Conservation (phyloP, 176 grass and related monocot genomes). For the Bothriochloa decipiens region DNA sequence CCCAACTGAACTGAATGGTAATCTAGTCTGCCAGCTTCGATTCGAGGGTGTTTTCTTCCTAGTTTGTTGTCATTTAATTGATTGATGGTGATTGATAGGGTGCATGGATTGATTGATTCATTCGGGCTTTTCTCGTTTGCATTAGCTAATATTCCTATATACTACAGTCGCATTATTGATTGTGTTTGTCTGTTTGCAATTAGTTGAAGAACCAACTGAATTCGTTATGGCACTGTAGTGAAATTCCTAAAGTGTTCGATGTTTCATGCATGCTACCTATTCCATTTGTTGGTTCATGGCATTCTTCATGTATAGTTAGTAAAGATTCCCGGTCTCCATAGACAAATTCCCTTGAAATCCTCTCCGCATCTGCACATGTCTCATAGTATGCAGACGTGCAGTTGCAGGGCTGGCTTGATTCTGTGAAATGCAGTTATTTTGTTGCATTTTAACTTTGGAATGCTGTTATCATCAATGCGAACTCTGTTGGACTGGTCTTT, state of each 20-base stretch:
- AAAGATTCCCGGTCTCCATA: background rate
- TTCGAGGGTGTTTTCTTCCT: background rate
- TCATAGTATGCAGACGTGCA: background rate
- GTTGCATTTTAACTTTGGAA: background rate
- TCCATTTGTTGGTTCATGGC: background rate
- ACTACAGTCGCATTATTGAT: background rate
- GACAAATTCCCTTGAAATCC: background rate
- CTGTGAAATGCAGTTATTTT: background rate
- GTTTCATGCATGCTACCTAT: background rate
- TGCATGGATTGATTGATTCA: background rate
- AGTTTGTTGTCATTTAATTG: background rate
- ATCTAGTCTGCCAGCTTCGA: background rate
- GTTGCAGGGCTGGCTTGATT: slow-evolving; percentile 24
- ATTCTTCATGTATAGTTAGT: background rate
- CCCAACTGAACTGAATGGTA: background rate
- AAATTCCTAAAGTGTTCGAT: background rate
- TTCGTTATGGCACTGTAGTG: background rate
- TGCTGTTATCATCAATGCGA: background rate
- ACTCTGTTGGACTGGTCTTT: background rate
- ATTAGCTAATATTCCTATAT: background rate
- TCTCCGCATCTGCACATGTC: background rate
- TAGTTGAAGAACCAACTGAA: slow-evolving; percentile 6
- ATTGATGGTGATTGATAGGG: no score
- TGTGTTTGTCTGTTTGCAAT: background rate
- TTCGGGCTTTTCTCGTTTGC: background rate